These are phyloP conservation scores for Nephelium lappaceum DNA, from an alignment of 345 rosid genomes.

Conservation along the genomic window DNA sequence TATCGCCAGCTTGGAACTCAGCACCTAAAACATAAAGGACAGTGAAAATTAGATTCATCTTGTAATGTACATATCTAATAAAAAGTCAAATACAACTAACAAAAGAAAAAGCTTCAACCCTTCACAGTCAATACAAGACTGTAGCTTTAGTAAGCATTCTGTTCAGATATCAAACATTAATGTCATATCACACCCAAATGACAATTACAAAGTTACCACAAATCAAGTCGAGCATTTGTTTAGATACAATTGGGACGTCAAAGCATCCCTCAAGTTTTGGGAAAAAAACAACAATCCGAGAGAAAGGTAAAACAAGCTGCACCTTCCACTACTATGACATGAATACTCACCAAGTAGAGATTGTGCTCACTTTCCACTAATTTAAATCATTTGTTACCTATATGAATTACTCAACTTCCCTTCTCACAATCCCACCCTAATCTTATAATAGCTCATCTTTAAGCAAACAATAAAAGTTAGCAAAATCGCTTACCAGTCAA, in stretches of 20 bases:
- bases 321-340: no score
- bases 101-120: background rate
- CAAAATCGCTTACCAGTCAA: conserved; percentile 58
- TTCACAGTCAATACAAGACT: background rate
- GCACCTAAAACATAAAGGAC: conserved; percentile 58
- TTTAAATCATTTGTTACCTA: background rate
- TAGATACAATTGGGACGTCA: background rate
- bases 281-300: background rate
- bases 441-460: background rate
- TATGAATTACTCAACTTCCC: background rate
- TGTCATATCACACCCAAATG: background rate
- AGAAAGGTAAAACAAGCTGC: background rate
- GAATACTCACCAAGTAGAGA: background rate
- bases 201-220: background rate
- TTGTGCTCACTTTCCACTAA: background rate
- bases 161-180: background rate
- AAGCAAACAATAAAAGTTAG: background rate
- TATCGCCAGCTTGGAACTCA: conserved; percentile 84
- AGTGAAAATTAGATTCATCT: background rate
- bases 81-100: background rate
- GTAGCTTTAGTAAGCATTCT: background rate
- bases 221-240: background rate
- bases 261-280: background rate
- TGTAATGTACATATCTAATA: background rate
- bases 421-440: background rate